phyloP scores from a whole-genome alignment of 495 filamentous ascomycete genomes.

The Mycothermus thermophilus region DNA sequence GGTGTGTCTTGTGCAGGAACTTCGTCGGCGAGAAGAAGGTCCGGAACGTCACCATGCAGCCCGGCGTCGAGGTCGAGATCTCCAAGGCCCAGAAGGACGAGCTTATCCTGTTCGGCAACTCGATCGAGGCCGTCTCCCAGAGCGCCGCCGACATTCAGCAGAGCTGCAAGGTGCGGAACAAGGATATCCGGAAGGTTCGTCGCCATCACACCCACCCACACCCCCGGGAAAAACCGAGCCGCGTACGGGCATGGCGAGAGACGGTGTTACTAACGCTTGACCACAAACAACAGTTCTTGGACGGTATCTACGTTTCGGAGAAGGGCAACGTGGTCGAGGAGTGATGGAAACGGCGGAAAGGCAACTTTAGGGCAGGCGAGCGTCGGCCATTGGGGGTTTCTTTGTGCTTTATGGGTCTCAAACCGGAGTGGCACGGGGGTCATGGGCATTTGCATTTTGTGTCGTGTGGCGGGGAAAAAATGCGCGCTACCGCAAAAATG shows the following conservation, averaged over 20 bases:
- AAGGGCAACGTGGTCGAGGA: slow-evolving; percentile 80
- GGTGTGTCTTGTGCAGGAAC: slow-evolving; percentile 47
- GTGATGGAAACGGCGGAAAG: slow-evolving; percentile 26
- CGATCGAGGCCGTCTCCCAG: slow-evolving; percentile 91
- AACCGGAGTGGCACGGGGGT: slow-evolving; percentile 28
- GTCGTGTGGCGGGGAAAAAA: slow-evolving; percentile 40
- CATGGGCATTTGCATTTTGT: slow-evolving; percentile 42
- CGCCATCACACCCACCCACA: background rate
- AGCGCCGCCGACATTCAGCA: slow-evolving; percentile 98
- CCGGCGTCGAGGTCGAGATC: slow-evolving; percentile 77
- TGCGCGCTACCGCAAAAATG: slow-evolving; percentile 34
- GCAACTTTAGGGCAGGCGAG: no score
- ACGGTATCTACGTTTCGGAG: slow-evolving; percentile 99
- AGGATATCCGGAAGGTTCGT: slow-evolving; percentile 98
- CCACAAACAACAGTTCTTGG: slow-evolving; percentile 95
- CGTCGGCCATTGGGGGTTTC: slow-evolving; percentile 37
- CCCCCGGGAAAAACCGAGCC: no score
- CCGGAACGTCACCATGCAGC: slow-evolving; percentile 72
- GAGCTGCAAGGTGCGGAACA: slow-evolving; percentile 96
- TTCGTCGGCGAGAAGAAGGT: slow-evolving; percentile 99
- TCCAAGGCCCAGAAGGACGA: slow-evolving; percentile 94
- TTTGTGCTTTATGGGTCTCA: slow-evolving; percentile 31
- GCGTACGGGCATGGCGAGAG: background rate
- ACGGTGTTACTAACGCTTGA: slow-evolving; percentile 20
- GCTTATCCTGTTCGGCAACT: slow-evolving; percentile 84